phyloP scores from a whole-genome alignment of 2,329 filamentous ascomycete species.

The Rutstroemia sp. region DNA sequence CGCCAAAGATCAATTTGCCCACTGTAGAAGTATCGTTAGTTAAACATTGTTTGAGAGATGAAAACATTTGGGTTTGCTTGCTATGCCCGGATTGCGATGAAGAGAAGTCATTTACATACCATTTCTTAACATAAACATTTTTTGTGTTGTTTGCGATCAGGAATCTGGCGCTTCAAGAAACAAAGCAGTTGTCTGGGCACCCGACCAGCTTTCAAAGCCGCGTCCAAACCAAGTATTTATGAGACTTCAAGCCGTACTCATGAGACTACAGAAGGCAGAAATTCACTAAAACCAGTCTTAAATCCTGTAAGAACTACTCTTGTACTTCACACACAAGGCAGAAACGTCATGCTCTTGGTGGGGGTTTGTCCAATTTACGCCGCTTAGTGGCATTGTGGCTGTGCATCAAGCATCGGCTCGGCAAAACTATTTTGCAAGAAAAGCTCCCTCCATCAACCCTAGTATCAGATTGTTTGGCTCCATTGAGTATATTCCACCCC shows the following conservation, averaged over 20 bases:
- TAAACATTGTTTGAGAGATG: background rate
- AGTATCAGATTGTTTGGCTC: background rate
- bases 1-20: conserved; percentile 86
- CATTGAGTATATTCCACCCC: background rate
- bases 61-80: background rate
- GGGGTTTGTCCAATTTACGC: background rate
- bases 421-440: conserved; percentile 3
- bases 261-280: no score
- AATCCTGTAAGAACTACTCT: no score
- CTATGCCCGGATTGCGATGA: background rate
- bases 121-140: conserved; percentile 39
- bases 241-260: background rate
- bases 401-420: background rate
- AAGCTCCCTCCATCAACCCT: background rate
- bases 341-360: conserved; percentile 6
- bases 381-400: conserved; percentile 2
- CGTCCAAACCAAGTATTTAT: background rate
- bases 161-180: background rate
- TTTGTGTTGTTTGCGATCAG: conserved; percentile 2
- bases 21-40: conserved; percentile 42
- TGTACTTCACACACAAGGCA: background rate
- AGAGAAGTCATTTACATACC: conserved; percentile 28
- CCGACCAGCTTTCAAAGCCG: background rate
- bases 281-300: no score
- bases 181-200: background rate